Percentiles rank a stretch among this genome's conserved stretches.
Evolutionary conservation across 2,329 filamentous ascomycete genomes (phyloP).

Genomic region (Apiospora koreana): DNA sequence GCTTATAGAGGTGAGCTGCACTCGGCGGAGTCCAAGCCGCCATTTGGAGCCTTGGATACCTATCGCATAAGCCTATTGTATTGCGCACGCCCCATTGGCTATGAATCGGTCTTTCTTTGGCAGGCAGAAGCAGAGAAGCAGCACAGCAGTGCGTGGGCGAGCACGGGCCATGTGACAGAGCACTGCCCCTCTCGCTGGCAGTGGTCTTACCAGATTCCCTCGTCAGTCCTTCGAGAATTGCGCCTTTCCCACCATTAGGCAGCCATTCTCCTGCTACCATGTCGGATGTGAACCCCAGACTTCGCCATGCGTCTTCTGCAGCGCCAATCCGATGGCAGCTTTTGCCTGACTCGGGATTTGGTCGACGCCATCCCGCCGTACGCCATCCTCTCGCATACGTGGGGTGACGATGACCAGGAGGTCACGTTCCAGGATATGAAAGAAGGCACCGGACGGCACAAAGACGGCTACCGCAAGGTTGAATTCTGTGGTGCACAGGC

Average conservation of each 20-base stretch:
- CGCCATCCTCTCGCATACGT: conserved; percentile 8
- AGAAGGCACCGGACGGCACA: background rate
- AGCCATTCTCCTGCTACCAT: background rate
- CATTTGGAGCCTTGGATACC: background rate
- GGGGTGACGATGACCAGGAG: conserved; percentile 6
- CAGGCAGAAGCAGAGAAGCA: too few relatives aligned
- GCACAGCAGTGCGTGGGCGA: too few relatives aligned
- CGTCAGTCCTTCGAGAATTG: background rate
- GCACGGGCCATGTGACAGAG: too few relatives aligned
- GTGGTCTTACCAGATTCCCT: too few relatives aligned
- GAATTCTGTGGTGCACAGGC: background rate
- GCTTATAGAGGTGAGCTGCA: background rate
- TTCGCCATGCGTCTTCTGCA: background rate
- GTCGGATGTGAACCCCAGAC: background rate
- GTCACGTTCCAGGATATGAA: background rate
- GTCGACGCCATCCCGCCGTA: conserved; percentile 7
- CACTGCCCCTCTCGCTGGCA: too few relatives aligned
- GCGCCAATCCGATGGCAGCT: background rate
- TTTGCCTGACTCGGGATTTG: background rate
- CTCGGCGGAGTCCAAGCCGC: background rate
- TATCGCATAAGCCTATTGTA: too few relatives aligned
- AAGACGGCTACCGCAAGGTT: background rate
- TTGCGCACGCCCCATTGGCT: too few relatives aligned
- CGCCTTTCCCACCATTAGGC: background rate
- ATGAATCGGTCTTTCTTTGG: too few relatives aligned